Percentiles rank a stretch among this genome's conserved stretches.
Conservation (phyloP, 257 asterid species). For the Fraxinus excelsior region DNA sequence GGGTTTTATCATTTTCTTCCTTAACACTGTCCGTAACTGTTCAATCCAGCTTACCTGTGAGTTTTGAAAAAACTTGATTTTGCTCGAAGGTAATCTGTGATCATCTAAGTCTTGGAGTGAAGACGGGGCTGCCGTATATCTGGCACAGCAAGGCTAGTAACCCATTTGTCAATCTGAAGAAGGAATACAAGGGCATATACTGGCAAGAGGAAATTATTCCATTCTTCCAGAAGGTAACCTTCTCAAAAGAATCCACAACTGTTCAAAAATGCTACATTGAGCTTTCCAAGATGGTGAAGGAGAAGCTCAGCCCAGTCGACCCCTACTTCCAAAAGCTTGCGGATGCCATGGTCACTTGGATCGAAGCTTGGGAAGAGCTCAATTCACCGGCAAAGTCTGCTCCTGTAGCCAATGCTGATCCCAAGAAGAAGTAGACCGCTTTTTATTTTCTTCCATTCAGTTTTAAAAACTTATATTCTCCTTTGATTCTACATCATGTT, state of each 20-base stretch:
- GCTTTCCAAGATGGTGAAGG: slow-evolving; percentile 61
- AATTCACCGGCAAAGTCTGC: slow-evolving; percentile 39
- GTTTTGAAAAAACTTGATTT: background rate
- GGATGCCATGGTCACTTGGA: slow-evolving; percentile 75
- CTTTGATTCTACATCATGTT: slow-evolving; percentile 11
- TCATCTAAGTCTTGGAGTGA: slow-evolving; percentile 67
- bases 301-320: slow-evolving; percentile 55
- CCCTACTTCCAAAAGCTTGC: slow-evolving; percentile 65
- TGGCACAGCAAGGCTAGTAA: slow-evolving; percentile 91
- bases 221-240: slow-evolving; percentile 52
- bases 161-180: slow-evolving; percentile 69
- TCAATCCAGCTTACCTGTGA: background rate
- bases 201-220: slow-evolving; percentile 84
- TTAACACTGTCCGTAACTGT: background rate
- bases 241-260: slow-evolving; percentile 63
- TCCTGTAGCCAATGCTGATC: slow-evolving; percentile 18
- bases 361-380: slow-evolving; percentile 68
- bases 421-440: slow-evolving; percentile 39
- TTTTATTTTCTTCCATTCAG: background rate
- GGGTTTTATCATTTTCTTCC: background rate
- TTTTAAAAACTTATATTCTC: background rate
- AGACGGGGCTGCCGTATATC: slow-evolving; percentile 73
- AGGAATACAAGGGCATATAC: slow-evolving; percentile 67
- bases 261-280: slow-evolving; percentile 67
- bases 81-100: slow-evolving; percentile 58